Evolutionary conservation across 331 rosid genomes (phyloP).

Genomic region (Acacia concinna): DNA sequence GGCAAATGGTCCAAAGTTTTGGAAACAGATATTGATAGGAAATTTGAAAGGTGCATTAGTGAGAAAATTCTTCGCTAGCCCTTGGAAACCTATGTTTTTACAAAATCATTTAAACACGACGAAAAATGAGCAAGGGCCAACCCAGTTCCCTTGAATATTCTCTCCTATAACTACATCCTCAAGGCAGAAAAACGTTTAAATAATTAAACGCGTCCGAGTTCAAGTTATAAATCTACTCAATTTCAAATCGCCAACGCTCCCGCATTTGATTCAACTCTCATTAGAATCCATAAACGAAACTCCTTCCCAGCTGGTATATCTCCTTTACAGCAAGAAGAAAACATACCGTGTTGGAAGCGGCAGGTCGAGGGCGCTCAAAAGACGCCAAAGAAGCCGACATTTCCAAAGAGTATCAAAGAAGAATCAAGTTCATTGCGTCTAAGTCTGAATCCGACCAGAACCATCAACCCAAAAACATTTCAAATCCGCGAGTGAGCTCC

Average conservation of each 20-base stretch:
- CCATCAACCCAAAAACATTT: slow-evolving; percentile 33
- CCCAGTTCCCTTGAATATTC: background rate
- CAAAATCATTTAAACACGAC: background rate
- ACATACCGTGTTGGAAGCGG: slow-evolving; percentile 74
- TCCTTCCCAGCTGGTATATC: slow-evolving; percentile 11
- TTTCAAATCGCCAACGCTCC: slow-evolving; percentile 1
- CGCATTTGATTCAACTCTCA: slow-evolving; percentile 15
- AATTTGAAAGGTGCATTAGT: background rate
- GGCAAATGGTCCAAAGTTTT: background rate
- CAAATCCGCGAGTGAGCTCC: slow-evolving; percentile 35
- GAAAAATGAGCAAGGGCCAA: background rate
- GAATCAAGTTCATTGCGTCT: slow-evolving; percentile 45
- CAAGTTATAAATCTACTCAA: slow-evolving; percentile 17
- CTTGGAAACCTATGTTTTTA: background rate
- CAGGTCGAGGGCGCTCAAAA: slow-evolving; percentile 85
- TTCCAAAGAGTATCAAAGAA: slow-evolving; percentile 41
- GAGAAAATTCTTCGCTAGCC: background rate
- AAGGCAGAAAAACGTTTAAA: background rate
- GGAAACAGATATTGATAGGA: background rate
- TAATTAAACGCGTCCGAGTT: slow-evolving; percentile 24
- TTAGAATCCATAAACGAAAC: background rate
- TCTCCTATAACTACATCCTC: slow-evolving; percentile 12
- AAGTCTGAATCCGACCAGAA: slow-evolving; percentile 29
- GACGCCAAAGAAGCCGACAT: slow-evolving; percentile 93
- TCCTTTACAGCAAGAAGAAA: slow-evolving; percentile 21